A percentile compares a stretch with the other conserved stretches of the same genome.
phyloP scores from a whole-genome alignment of 1,284 basidiomycete genomes.

The Peniophora sp. region DNA sequence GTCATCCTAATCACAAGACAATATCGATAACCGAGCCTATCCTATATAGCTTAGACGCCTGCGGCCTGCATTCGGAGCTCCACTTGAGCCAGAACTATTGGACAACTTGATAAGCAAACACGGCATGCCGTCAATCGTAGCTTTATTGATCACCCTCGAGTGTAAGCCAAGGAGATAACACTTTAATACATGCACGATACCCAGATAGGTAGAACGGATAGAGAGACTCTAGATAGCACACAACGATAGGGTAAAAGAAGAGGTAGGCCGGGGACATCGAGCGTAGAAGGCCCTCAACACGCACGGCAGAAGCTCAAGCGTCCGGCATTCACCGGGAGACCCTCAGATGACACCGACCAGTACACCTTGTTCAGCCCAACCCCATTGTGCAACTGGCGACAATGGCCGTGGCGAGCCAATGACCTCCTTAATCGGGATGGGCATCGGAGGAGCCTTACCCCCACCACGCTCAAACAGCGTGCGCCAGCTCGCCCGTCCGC shows the following conservation, averaged over 20 bases:
- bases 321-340: background rate
- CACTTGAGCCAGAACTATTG: no score
- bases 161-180: background rate
- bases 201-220: background rate
- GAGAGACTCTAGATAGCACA: background rate
- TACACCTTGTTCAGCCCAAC: background rate
- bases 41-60: no score
- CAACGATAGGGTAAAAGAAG: background rate
- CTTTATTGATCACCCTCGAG: no score
- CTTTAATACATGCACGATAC: background rate
- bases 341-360: background rate
- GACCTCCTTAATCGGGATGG: background rate
- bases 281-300: no score
- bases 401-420: background rate
- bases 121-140: no score
- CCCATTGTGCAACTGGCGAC: background rate
- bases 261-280: no score
- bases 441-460: background rate
- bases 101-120: no score
- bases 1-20: no score
- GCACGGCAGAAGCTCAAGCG: background rate
- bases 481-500: background rate
- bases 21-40: no score
- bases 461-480: background rate
- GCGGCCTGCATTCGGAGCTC: no score